phyloP scores from a whole-genome alignment of 768 basidiomycete species.

The Galerina marginata region DNA sequence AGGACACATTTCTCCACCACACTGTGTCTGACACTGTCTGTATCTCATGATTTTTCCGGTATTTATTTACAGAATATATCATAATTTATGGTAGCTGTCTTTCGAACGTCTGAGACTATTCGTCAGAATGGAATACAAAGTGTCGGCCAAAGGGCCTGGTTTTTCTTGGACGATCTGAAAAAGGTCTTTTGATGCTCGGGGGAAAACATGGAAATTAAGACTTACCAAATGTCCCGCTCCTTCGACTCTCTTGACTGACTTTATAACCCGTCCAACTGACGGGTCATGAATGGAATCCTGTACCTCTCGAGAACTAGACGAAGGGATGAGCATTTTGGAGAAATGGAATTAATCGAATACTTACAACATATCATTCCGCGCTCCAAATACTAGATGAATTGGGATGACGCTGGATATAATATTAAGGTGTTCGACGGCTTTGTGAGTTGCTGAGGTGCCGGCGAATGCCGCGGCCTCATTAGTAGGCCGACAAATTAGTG shows the following conservation, averaged over 20 bases:
- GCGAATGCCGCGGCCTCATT: background rate
- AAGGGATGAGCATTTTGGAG: no score
- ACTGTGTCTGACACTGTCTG: no score
- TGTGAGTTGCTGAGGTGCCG: background rate
- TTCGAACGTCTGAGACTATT: no score
- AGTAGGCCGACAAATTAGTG: background rate
- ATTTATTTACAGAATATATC: no score
- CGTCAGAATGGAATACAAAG: no score
- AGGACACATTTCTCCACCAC: no score
- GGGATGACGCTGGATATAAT: background rate
- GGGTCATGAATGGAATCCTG: constrained; percentile 9
- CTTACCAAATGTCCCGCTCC: constrained; percentile 6
- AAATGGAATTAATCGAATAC: background rate
- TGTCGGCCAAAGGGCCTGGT: no score
- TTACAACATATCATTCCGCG: constrained; percentile 2
- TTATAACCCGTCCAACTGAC: background rate
- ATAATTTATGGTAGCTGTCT: no score
- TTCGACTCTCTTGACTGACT: constrained; percentile 1
- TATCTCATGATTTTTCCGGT: no score
- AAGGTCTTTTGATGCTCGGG: background rate
- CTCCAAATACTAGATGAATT: background rate
- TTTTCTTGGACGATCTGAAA: background rate
- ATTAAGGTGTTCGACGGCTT: background rate
- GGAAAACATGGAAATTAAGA: background rate
- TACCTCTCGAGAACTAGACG: background rate